Conservation (phyloP, 306 rosid species). For the Quercus dentata region DNA sequence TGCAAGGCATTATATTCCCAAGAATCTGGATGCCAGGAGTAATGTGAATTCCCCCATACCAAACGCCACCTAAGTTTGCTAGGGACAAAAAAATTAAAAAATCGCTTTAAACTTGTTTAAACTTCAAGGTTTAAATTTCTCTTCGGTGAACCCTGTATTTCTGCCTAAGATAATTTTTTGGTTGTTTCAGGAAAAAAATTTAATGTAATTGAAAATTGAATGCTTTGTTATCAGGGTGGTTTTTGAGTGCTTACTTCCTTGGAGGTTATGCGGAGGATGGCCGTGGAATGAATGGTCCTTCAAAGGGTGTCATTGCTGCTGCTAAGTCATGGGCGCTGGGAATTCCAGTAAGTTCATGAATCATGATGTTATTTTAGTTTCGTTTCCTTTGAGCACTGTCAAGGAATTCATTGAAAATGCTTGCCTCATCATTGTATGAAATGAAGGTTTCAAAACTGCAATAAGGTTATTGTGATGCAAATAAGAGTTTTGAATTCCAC, state of each 20-base stretch:
- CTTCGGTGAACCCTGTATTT: no score
- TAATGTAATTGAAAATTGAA: slow-evolving; percentile 7
- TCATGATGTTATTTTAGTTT: not conserved
- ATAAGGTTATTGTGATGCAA: not conserved
- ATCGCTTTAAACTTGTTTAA: no score
- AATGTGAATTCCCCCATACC: no score
- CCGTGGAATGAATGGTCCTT: slow-evolving; percentile 73
- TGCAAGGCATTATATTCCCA: no score
- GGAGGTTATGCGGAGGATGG: slow-evolving; percentile 93
- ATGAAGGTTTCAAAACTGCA: not conserved
- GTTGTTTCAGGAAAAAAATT: not conserved
- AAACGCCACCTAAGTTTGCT: no score
- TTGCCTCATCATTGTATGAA: not conserved
- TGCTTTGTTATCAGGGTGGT: slow-evolving; percentile 68
- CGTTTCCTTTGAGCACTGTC: not conserved
- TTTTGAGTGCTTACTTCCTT: slow-evolving; percentile 87
- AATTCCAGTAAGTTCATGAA: slow-evolving; percentile 67
- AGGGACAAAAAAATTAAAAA: no score
- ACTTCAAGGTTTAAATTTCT: no score
- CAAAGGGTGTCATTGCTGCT: slow-evolving; percentile 70
- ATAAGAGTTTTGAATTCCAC: not conserved
- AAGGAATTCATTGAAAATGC: not conserved
- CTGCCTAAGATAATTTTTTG: no score
- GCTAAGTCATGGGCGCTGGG: slow-evolving; percentile 92
- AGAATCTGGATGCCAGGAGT: no score